Evolutionary conservation across 768 basidiomycete genomes (phyloP).

Genomic region (Cyclocybe cylindracea): DNA sequence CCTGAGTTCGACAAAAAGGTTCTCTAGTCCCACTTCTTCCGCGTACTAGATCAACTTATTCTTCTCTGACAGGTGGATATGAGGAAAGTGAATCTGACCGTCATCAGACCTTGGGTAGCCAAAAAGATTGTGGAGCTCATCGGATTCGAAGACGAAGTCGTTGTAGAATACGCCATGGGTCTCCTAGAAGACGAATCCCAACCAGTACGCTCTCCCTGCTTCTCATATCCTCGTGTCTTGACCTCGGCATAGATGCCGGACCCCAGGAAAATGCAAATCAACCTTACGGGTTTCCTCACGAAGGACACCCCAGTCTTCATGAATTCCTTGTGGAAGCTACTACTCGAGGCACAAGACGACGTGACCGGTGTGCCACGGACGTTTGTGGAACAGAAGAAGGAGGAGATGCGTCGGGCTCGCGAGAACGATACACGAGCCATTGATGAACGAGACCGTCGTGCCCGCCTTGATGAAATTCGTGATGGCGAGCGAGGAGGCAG

Average conservation of each 20-base stretch:
- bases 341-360: conserved; percentile 91
- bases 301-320: conserved; percentile 87
- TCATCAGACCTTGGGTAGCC: conserved; percentile 94
- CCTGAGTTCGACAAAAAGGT: conserved; percentile 88
- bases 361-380: conserved; percentile 88
- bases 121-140: conserved; percentile 90
- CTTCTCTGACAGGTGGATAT: conserved; percentile 72
- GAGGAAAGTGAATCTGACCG: conserved; percentile 90
- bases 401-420: conserved; percentile 76
- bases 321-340: conserved; percentile 82
- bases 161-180: conserved; percentile 95
- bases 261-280: conserved; percentile 94
- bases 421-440: conserved; percentile 65
- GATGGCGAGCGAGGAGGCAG: conserved; percentile 56
- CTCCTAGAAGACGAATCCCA: conserved; percentile 84
- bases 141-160: conserved; percentile 95
- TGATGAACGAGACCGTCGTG: conserved; percentile 70
- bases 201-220: conserved; percentile 54
- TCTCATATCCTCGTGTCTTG: not conserved
- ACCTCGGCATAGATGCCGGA: conserved; percentile 69
- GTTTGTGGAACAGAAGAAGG: conserved; percentile 91
- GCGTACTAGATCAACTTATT: not conserved
- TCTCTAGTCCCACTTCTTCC: conserved; percentile 1
- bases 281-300: conserved; percentile 90
- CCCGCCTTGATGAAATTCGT: conserved; percentile 67